These are phyloP conservation scores for Kodamaea leandrae DNA, from an alignment of 805 yeast genomes.

Conservation along the genomic window DNA sequence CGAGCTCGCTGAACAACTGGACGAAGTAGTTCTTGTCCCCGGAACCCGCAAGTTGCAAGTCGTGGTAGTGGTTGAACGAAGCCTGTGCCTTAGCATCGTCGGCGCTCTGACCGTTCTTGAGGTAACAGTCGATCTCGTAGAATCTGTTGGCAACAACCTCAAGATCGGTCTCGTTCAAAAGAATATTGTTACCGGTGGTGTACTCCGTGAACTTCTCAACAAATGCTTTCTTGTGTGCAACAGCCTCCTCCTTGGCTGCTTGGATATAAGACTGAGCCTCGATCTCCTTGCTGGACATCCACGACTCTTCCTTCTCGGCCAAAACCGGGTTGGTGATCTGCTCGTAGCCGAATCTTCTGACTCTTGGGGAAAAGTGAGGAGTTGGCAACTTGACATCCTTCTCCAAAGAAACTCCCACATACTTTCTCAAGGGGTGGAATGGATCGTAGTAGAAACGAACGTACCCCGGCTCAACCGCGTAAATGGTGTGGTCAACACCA, in stretches of 20 bases:
- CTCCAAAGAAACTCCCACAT: conserved; percentile 80
- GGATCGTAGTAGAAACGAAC: conserved; percentile 93
- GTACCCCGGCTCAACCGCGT: conserved; percentile 88
- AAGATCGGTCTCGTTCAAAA: conserved; percentile 28
- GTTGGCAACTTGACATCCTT: conserved; percentile 70
- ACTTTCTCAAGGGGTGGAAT: conserved; percentile 89
- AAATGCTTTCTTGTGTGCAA: conserved; percentile 17
- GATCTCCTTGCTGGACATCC: conserved; percentile 66
- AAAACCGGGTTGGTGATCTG: conserved; percentile 48
- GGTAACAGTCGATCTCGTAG: conserved; percentile 41
- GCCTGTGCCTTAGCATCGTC: conserved; percentile 60
- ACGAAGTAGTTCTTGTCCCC: conserved; percentile 41
- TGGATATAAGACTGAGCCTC: conserved; percentile 53
- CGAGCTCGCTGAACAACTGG: conserved; percentile 38
- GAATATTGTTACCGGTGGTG: conserved; percentile 4
- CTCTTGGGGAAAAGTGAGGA: conserved; percentile 86
- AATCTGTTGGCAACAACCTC: conserved; percentile 52
- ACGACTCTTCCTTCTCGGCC: conserved; percentile 58
- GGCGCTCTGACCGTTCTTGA: conserved; percentile 56
- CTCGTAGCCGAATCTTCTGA: conserved; percentile 77
- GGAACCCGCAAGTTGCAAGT: conserved; percentile 39
- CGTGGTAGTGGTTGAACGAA: conserved; percentile 48
- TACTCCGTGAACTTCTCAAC: conserved; percentile 24
- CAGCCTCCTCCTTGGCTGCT: conserved; percentile 38
- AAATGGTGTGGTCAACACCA: conserved; percentile 92